Base-by-base conservation (phyloP, 306 rosid genomes). In the Hippophae gyantsensis region DNA sequence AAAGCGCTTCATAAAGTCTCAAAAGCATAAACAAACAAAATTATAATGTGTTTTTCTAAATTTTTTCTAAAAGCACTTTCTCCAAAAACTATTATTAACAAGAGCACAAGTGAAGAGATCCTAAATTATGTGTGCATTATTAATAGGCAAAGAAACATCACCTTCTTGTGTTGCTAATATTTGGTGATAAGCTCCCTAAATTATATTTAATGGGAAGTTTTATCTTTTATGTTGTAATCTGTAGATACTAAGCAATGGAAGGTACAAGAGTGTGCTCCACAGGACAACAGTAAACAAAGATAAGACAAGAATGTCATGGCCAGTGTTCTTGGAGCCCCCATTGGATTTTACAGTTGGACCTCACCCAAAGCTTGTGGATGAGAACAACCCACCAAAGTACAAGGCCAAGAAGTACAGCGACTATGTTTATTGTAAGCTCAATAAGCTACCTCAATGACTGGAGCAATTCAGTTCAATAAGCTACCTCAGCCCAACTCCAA, bases 211-310 rank as follows among this genome's bases (percentile, higher is more conserved):
- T 32, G 38, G 38, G 38, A 32, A 32, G 3, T 32, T 32, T 32
- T 32, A 32, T 32, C 38, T 32, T 32, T 32, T 47, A 5, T 13
- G 13, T 47, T 0, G 13, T 9, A 9, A 47, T 47, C 10, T 49
- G 69, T 54, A 84, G 95, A 70, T 80, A 18, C 3, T 84, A 74
- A 88, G 94, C 79, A 88, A 88, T 54, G 96, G 96, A 0, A 78
- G 74, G 56, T 82, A 78, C 44, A 82, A 72, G 81, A 76, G 81
- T 1, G 83, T 80, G 6, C 66, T 55, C 2, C 94, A 86, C 74
- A 69, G 94, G 51, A 82, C 89, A 13, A 82, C 80, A 0, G 89
- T 82, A 74, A 72, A 68, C 58, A 78, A 71, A 54, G 80, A 74
- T 0, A 6, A 67, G 69, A 74, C 87, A 40, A 82, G 87, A 69